These are phyloP conservation scores for Mucor sp. DNA, from an alignment of 371 early-diverging fungal genomes.

Conservation along the genomic window DNA sequence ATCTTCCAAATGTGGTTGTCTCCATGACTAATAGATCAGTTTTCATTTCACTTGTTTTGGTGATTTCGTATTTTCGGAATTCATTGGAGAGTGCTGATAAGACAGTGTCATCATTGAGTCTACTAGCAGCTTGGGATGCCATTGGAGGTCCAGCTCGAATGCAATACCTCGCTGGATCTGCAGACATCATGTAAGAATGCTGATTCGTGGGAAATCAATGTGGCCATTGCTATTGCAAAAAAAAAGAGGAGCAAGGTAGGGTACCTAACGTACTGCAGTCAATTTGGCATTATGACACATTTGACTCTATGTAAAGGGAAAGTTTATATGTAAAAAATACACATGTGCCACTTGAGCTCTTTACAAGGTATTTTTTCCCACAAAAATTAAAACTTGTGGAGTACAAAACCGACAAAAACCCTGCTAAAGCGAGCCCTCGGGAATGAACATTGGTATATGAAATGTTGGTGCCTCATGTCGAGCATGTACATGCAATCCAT, in stretches of 20 bases:
- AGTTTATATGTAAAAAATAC: background rate
- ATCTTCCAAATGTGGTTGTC: constrained; percentile 4
- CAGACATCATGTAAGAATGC: background rate
- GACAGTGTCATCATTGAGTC: background rate
- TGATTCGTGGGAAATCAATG: background rate
- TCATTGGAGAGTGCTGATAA: background rate
- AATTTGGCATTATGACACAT: background rate
- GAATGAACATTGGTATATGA: background rate
- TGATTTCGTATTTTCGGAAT: background rate
- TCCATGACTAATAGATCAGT: constrained; percentile 3
- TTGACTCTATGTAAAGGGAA: background rate
- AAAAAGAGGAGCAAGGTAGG: background rate
- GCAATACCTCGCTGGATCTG: background rate
- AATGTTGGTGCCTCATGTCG: background rate
- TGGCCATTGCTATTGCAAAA: background rate
- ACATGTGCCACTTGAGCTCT: background rate
- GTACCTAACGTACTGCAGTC: background rate
- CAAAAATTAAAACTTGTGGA: background rate
- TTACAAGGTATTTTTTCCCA: background rate
- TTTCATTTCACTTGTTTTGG: constrained; percentile 9
- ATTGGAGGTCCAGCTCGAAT: background rate
- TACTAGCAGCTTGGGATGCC: too few species aligned
- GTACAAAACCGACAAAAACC: background rate
- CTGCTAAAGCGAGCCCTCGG: background rate
- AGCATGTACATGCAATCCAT: background rate